Conservation (phyloP, 306 rosid genomes). For the Trifolium pratense region DNA sequence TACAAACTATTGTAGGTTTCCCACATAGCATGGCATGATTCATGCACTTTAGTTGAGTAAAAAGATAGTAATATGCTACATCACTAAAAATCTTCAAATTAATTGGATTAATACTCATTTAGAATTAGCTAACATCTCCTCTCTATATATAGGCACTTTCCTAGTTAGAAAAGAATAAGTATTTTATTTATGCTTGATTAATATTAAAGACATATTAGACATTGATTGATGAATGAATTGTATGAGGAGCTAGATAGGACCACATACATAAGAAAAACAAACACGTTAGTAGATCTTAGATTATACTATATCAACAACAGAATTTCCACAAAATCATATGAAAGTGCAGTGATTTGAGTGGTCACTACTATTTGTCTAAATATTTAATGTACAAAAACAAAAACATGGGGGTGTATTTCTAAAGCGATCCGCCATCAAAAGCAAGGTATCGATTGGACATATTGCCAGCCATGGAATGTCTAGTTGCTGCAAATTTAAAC, state of each 20-base stretch:
- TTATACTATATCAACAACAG: constrained; percentile 14
- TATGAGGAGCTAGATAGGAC: background rate
- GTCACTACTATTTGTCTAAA: constrained; percentile 47
- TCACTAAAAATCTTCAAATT: background rate
- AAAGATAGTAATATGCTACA: background rate
- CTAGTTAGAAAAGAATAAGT: background rate
- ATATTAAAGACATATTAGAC: background rate
- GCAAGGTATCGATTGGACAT: constrained; percentile 37
- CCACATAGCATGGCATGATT: background rate
- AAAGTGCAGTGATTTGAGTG: constrained; percentile 48
- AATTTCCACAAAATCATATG: constrained; percentile 34
- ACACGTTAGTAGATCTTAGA: background rate
- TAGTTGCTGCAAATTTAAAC: background rate
- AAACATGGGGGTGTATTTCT: constrained; percentile 9
- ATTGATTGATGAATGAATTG: background rate
- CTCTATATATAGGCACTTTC: background rate
- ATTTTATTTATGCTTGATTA: background rate
- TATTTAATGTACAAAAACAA: constrained; percentile 11
- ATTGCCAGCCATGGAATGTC: constrained; percentile 34
- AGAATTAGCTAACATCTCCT: background rate
- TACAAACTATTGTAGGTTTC: background rate
- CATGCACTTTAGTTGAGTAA: background rate
- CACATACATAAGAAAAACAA: background rate
- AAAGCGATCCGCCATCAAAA: constrained; percentile 33
- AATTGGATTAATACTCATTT: background rate